Conservation (phyloP, 805 yeast genomes). For the Candida boidinii region DNA sequence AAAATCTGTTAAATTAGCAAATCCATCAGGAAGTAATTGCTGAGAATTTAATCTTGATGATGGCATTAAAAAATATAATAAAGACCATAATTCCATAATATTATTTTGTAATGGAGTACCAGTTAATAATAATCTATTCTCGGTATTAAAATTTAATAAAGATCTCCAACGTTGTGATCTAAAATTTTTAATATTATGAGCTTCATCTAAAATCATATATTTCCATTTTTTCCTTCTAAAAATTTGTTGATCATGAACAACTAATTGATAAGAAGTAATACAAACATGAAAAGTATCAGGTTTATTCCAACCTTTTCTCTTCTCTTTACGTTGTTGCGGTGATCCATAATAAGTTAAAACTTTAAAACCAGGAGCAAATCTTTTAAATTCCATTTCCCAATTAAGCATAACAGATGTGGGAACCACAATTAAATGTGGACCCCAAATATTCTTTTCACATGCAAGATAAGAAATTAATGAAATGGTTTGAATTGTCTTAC, state of each 20-base stretch:
- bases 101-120: constrained; percentile 98
- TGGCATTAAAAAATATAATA: constrained; percentile 93
- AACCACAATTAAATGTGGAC: constrained; percentile 93
- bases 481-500: constrained; percentile 94
- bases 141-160: constrained; percentile 84
- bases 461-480: constrained; percentile 81
- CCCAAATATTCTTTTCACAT: constrained; percentile 92
- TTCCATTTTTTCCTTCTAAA: constrained; percentile 91
- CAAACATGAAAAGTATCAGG: constrained; percentile 95
- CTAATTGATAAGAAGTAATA: constrained; percentile 92
- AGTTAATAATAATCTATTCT: constrained; percentile 76
- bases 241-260: constrained; percentile 94
- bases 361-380: constrained; percentile 97
- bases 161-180: constrained; percentile 98
- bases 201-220: constrained; percentile 96
- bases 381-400: constrained; percentile 99
- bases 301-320: constrained; percentile 96
- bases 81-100: constrained; percentile 92
- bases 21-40: constrained; percentile 85
- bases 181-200: constrained; percentile 95
- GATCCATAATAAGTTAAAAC: constrained; percentile 93
- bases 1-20: constrained; percentile 91
- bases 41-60: constrained; percentile 48
- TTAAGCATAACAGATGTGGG: constrained; percentile 96
- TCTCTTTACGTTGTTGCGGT: constrained; percentile 93